Evolutionary conservation across 2,329 filamentous ascomycete genomes (phyloP), one percentile per base, ranked within the genome.

Genomic region (Alternaria burnsii): DNA sequence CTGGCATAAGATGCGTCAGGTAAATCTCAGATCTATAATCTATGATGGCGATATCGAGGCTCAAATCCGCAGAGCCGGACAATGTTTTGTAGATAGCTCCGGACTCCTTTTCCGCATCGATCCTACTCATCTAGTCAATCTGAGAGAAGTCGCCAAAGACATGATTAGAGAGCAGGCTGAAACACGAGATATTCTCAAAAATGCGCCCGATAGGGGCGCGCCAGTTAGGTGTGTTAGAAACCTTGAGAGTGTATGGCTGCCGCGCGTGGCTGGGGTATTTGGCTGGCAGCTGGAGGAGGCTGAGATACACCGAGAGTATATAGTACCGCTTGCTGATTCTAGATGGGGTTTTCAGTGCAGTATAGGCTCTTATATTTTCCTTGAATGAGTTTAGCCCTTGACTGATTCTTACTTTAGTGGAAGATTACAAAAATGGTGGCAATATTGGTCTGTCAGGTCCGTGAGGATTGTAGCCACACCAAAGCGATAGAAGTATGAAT

Each of bases 291-390:
- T 7, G 26, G 6, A 30, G 43, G 28, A n/a, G 5, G 14, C 1
- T 11, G 0, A 3, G 14, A 9, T n/a, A 11, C 34, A 7, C 5
- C 5, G 0, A n/a, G 1, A n/a, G 14, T 1, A 38, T n/a, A 6
- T 0, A 38, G 1, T n/a, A 1, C 2, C 4, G 8, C 0, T n/a
- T 4, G 0, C 16, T 11, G 16, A n/a, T 38, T 14, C 32, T 16
- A 0, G 0, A 16, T 36, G 32, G 34, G n/a, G n/a, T n/a, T n/a
- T n/a, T n/a, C n/a, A n/a, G n/a, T 38, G 6, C 18, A 38, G 34
- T 38, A 2, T n/a, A 8, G 5, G 5, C 8, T 5, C 4, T 10
- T n/a, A 16, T 14, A 6, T n/a, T 32, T 1, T 32, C 9, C 11
- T 10, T 32, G 24, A 26, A 26, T 8, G 24, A 26, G 6, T 6